phyloP scores from a whole-genome alignment of 139 green algal species.

The Closterium sp. region DNA sequence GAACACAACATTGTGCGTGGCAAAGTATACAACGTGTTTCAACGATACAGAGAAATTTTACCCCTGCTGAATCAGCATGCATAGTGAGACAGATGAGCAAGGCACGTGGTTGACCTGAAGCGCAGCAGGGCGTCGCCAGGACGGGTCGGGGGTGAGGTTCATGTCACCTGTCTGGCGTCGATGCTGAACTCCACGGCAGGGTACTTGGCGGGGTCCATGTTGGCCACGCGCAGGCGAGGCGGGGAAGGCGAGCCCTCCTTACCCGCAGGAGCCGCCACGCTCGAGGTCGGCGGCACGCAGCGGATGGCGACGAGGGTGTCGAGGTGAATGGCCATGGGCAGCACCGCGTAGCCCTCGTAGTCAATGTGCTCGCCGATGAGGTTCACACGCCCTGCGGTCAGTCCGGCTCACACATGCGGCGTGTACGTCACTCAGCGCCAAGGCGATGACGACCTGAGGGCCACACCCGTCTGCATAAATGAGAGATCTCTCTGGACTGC shows the following conservation, averaged over 20 bases:
- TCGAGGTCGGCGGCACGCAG: not conserved
- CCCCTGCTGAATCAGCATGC: not conserved
- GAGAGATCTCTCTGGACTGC: not conserved
- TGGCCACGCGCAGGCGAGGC: constrained; percentile 67
- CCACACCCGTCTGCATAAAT: not conserved
- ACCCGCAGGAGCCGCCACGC: not conserved
- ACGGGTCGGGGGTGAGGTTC: not conserved
- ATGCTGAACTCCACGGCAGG: constrained; percentile 65
- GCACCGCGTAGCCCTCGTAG: constrained; percentile 94
- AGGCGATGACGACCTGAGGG: not conserved
- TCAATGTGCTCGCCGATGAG: constrained; percentile 98
- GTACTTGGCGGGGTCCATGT: constrained; percentile 74
- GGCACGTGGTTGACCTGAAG: not conserved
- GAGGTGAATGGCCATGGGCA: constrained; percentile 92
- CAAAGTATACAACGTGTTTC: not conserved
- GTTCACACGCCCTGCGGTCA: constrained; percentile 85
- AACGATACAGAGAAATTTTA: not conserved
- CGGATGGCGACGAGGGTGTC: constrained; percentile 54
- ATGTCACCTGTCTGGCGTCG: constrained; percentile 60
- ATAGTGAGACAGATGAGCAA: not conserved
- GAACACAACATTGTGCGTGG: not conserved
- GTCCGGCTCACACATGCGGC: not conserved
- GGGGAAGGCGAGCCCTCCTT: not conserved
- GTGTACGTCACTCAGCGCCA: not conserved
- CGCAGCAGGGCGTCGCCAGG: not conserved